phyloP scores from a whole-genome alignment of 169 alveolate species.

The Babesia microti region DNA sequence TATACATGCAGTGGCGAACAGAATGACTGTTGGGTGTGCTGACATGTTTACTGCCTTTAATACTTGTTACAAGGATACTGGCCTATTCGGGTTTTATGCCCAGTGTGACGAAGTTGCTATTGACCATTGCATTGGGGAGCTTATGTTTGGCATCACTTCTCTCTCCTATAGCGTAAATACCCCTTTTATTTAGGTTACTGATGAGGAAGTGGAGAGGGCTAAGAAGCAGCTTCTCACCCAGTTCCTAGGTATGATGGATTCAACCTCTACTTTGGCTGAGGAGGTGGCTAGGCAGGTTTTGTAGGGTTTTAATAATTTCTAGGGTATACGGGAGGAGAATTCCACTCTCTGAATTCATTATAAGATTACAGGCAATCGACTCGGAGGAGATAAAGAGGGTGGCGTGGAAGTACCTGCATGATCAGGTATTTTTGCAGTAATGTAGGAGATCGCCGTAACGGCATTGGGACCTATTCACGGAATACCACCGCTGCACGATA shows the following conservation, averaged over 20 bases:
- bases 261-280: constrained; percentile 69
- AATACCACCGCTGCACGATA: constrained; percentile 55
- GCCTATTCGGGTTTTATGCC: constrained; percentile 78
- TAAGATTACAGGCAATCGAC: constrained; percentile 63
- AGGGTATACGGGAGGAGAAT: constrained; percentile 69
- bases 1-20: constrained; percentile 58
- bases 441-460: constrained; percentile 57
- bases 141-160: constrained; percentile 69
- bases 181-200: constrained; percentile 29
- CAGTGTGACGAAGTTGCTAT: constrained; percentile 72
- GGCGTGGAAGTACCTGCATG: constrained; percentile 74
- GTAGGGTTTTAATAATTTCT: constrained; percentile 2
- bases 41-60: constrained; percentile 72
- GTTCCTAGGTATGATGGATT: constrained; percentile 59
- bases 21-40: constrained; percentile 71
- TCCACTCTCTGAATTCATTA: constrained; percentile 62
- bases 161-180: constrained; percentile 53
- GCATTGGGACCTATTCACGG: constrained; percentile 69
- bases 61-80: constrained; percentile 85
- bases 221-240: constrained; percentile 61
- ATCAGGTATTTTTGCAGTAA: constrained; percentile 21
- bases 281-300: constrained; percentile 67
- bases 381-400: constrained; percentile 71
- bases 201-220: constrained; percentile 68
- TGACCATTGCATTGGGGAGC: constrained; percentile 69